Evolutionary conservation across 75 land plant genomes (phyloP).

Genomic region (Adiantum capillusveneris): DNA sequence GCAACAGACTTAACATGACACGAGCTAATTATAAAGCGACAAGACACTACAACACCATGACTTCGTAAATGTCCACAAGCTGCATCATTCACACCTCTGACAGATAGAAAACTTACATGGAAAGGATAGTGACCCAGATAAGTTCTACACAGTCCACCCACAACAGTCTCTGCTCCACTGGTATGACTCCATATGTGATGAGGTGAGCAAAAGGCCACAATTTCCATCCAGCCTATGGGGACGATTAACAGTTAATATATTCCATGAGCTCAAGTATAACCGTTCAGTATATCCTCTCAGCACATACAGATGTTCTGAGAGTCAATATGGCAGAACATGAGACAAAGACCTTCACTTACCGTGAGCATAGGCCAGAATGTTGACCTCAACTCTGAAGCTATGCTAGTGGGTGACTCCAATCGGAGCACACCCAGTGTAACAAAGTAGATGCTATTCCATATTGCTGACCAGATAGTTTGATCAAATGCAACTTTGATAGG

Average conservation of each 20-base stretch:
- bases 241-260: background rate
- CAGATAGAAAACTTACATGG: slow-evolving; percentile 78
- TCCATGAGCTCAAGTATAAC: too few species aligned
- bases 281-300: too few species aligned
- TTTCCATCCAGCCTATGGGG: slow-evolving; percentile 90
- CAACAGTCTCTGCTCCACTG: slow-evolving; percentile 86
- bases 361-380: slow-evolving; percentile 85
- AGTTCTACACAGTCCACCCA: slow-evolving; percentile 98
- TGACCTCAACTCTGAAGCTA: slow-evolving; percentile 55
- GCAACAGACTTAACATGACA: too few species aligned
- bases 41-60: too few species aligned
- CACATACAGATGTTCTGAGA: too few species aligned
- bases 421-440: slow-evolving; percentile 62
- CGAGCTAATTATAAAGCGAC: too few species aligned
- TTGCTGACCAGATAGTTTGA: slow-evolving; percentile 83
- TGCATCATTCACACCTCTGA: too few species aligned
- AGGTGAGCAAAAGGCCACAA: slow-evolving; percentile 97
- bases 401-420: slow-evolving; percentile 65
- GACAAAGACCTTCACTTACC: slow-evolving; percentile 47
- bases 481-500: slow-evolving; percentile 83
- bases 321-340: too few species aligned
- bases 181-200: slow-evolving; percentile 79
- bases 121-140: slow-evolving; percentile 92
- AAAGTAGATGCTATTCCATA: slow-evolving; percentile 90
- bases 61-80: too few species aligned